Percentiles rank a stretch among this genome's conserved stretches.
phyloP scores from a whole-genome alignment of 345 rosid species.

The Camelina laxa region DNA sequence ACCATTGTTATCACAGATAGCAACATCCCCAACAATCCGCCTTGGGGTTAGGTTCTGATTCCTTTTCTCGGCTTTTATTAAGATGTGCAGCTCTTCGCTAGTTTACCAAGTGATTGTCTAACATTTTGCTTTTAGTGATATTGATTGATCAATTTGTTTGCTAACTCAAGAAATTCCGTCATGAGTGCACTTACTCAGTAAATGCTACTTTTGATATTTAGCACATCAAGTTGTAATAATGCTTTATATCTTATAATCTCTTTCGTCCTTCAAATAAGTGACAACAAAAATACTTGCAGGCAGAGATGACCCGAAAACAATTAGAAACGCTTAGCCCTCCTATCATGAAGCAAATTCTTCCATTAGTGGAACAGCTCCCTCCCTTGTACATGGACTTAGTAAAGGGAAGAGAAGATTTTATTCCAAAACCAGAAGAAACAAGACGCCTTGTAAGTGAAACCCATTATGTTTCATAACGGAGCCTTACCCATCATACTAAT shows the following conservation, averaged over 20 bases:
- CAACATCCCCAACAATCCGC: slow-evolving; percentile 77
- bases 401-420: slow-evolving; percentile 93
- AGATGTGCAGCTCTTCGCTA: not conserved
- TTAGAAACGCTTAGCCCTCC: slow-evolving; percentile 91
- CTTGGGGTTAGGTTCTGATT: slow-evolving; percentile 69
- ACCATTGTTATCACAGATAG: slow-evolving; percentile 78
- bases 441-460: slow-evolving; percentile 79
- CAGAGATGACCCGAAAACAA: slow-evolving; percentile 93
- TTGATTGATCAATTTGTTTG: slow-evolving; percentile 11
- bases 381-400: slow-evolving; percentile 93
- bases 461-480: slow-evolving; percentile 1
- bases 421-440: slow-evolving; percentile 97
- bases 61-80: slow-evolving; percentile 11
- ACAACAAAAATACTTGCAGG: slow-evolving; percentile 56
- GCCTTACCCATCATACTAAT: not conserved
- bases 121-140: slow-evolving; percentile 1
- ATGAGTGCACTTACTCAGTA: not conserved
- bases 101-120: slow-evolving; percentile 1
- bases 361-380: slow-evolving; percentile 94
- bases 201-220: slow-evolving; percentile 21
- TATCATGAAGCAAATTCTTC: slow-evolving; percentile 93
- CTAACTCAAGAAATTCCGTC: slow-evolving; percentile 10
- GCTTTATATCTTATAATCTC: not conserved
- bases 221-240: not conserved
- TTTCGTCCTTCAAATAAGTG: not conserved